These are phyloP conservation scores for Aspergillus oerlinghausenensis DNA, from an alignment of 2,329 filamentous ascomycete species.

Conservation along the genomic window DNA sequence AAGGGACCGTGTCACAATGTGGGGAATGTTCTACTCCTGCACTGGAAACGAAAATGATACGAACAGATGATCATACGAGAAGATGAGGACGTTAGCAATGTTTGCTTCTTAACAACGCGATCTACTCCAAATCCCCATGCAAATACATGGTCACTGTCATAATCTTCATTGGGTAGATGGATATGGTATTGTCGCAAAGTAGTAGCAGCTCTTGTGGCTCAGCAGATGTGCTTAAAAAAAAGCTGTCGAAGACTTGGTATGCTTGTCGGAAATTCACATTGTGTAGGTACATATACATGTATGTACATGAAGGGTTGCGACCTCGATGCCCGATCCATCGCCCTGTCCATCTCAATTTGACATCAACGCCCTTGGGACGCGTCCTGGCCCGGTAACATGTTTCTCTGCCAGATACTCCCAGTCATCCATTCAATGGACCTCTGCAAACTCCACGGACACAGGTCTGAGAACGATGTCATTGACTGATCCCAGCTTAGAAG, in stretches of 20 bases:
- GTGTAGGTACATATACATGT: conserved; percentile 15
- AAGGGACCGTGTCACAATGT: background rate
- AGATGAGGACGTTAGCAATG: background rate
- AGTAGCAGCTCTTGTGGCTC: too few species aligned
- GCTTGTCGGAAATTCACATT: conserved; percentile 7
- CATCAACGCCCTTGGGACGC: background rate
- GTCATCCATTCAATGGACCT: background rate
- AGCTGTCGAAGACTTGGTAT: background rate
- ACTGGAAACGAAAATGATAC: background rate
- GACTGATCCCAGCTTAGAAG: background rate
- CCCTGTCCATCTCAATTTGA: background rate
- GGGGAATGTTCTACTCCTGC: background rate
- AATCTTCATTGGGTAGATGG: too few species aligned
- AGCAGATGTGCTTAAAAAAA: too few species aligned
- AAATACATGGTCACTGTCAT: too few species aligned
- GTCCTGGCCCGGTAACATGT: background rate
- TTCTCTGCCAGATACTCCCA: background rate
- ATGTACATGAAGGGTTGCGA: conserved; percentile 14
- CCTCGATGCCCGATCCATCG: background rate
- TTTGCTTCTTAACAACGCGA: background rate
- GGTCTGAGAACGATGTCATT: background rate
- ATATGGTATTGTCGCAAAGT: too few species aligned
- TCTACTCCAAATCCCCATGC: too few species aligned
- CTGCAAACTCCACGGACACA: background rate
- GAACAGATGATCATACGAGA: background rate